Evolutionary conservation across 768 basidiomycete species (phyloP), one percentile per base, ranked within the genome.

Genomic region (Auricularia cornea): DNA sequence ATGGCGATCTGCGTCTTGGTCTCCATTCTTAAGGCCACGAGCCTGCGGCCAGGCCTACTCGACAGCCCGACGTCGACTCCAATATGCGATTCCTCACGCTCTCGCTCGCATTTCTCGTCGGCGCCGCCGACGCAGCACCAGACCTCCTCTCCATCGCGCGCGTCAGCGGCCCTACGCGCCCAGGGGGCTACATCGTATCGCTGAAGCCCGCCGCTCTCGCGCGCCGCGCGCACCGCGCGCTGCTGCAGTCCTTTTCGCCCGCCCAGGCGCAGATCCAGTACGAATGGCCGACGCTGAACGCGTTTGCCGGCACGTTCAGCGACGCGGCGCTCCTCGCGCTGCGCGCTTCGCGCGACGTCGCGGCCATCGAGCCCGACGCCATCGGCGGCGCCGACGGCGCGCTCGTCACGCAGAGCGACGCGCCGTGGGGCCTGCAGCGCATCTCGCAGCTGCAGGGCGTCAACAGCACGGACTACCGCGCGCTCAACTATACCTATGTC

Each of bases 351-450:
- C 65, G 62, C 4, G 71, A 72, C 33, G 72, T 75, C 20, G 69
- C 68, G 35, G 65, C 62, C 29, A 68, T 75, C 38, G 23, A 66
- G 62, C 18, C 68, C 68, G 38, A 72, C 70, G 63, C 75, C 77
- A 63, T 73, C 80, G 29, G 76, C 74, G 18, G 76, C 61, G 65
- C 83, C 82, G 11, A 63, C 14, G 62, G 59, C n/a, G n/a, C n/a
- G 10, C 60, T 62, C 38, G 64, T 65, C 14, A 66, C 63, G 23
- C 64, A 68, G 68, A 23, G 8, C 6, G 51, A 63, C 44, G 51
- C 62, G 33, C 62, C 62, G n/a, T 63, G 62, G 62, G 62, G 62
- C 3, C 28, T 57, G 5, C 41, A 51, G n/a, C n/a, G n/a, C n/a
- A n/a, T n/a, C n/a, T n/a, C n/a, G n/a, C n/a, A n/a, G n/a, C n/a